A percentile compares a stretch with the other conserved stretches of the same genome.
Conservation (phyloP, 257 asterid genomes). For the Nicotiana noctiflora region DNA sequence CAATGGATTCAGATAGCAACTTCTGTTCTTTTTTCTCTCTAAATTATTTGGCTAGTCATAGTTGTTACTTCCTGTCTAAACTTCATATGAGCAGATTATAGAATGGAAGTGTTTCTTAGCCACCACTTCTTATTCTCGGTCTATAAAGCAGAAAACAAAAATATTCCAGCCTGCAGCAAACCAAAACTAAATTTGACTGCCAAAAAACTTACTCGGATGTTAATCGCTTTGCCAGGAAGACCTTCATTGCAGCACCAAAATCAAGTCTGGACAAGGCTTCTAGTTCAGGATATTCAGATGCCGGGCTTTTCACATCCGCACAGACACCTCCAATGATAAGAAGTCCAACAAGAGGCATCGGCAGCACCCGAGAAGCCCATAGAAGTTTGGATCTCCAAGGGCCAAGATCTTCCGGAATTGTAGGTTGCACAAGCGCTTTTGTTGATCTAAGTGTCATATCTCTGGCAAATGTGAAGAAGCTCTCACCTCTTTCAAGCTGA, state of each 20-base stretch:
- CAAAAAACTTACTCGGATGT: constrained; percentile 72
- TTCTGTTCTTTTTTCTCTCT: no score
- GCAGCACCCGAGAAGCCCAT: constrained; percentile 84
- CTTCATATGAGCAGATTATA: no score
- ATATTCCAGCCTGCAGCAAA: not conserved
- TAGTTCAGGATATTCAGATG: constrained; percentile 66
- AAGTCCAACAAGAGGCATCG: constrained; percentile 97
- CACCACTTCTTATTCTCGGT: not conserved
- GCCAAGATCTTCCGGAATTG: constrained; percentile 68
- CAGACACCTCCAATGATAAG: constrained; percentile 82
- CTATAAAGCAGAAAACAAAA: not conserved
- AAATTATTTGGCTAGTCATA: no score
- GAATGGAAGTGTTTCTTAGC: not conserved
- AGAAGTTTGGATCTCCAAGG: constrained; percentile 92
- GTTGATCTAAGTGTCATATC: constrained; percentile 89
- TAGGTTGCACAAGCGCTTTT: constrained; percentile 62
- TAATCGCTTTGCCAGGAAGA: constrained; percentile 85
- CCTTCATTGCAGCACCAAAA: constrained; percentile 90
- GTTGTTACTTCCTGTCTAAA: no score
- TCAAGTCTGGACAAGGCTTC: constrained; percentile 94
- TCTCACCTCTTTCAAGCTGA: constrained; percentile 94
- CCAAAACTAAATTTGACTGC: not conserved
- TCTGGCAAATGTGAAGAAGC: constrained; percentile 87
- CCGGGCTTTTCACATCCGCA: constrained; percentile 55
- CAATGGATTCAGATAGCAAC: no score